These are phyloP conservation scores for Postia placenta DNA, from an alignment of 768 basidiomycete species.

Conservation along the genomic window DNA sequence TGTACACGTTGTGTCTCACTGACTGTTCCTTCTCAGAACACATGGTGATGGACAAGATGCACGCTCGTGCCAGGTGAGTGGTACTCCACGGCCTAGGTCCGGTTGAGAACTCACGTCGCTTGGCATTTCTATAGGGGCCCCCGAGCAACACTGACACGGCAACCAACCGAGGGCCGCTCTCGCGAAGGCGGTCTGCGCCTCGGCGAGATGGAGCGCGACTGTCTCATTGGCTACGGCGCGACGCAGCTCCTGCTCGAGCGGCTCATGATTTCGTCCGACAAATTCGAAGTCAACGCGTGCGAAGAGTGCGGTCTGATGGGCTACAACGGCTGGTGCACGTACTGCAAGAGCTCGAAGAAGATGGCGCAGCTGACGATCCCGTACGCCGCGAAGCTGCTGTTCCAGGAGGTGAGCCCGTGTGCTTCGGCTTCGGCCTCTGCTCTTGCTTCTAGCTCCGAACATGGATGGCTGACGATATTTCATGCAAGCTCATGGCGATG, in stretches of 20 bases:
- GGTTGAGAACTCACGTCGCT: not conserved
- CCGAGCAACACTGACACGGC: slow-evolving; percentile 91
- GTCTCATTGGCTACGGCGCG: slow-evolving; percentile 97
- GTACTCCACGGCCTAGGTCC: not conserved
- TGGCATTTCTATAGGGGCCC: slow-evolving; percentile 59
- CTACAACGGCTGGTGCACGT: slow-evolving; percentile 94
- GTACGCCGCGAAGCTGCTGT: slow-evolving; percentile 89
- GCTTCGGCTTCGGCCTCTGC: not conserved
- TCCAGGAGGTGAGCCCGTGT: slow-evolving; percentile 66
- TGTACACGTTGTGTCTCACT: not conserved
- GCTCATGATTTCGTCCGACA: slow-evolving; percentile 98
- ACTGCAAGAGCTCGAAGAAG: slow-evolving; percentile 95
- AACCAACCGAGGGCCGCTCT: slow-evolving; percentile 97
- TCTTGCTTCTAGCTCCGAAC: not conserved
- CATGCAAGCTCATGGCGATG: slow-evolving; percentile 20
- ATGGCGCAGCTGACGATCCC: slow-evolving; percentile 95
- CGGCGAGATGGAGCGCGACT: slow-evolving; percentile 99
- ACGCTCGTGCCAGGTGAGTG: slow-evolving; percentile 86
- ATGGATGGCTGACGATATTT: not conserved
- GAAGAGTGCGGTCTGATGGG: slow-evolving; percentile 93
- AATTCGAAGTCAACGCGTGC: slow-evolving; percentile 96
- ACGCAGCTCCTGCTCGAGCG: slow-evolving; percentile 94
- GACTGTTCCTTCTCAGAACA: slow-evolving; percentile 50
- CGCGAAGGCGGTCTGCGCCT: slow-evolving; percentile 95
- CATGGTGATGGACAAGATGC: slow-evolving; percentile 99